Evolutionary conservation across 2,329 filamentous ascomycete species (phyloP), one percentile per base, ranked within the genome.

Genomic region (Colletotrichum liriopes): DNA sequence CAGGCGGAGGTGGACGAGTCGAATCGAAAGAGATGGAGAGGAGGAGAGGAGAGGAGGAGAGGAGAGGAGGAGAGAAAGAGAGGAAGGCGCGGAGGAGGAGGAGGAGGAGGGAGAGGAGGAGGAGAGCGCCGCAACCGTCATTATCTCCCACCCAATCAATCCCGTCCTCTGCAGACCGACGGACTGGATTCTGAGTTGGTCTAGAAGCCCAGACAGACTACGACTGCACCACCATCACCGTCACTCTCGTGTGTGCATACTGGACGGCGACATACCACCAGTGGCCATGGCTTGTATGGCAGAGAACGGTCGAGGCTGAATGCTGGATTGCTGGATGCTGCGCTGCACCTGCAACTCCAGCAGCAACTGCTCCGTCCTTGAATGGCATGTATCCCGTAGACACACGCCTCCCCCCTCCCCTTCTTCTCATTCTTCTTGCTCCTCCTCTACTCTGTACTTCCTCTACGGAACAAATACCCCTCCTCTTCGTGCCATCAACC

Each of bases 401-500:
- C 20, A 37, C 52, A 55, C 52, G 2, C 52, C 52, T 37, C 52
- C 52, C 52, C 26, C 32, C 20, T 47, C 43, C 9, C 43, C 9
- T 49, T 9, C 47, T 16, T 29, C 47, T 20, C 9, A 9, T 26
- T 12, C 43, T n/a, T 23, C 45, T 6, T 26, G 23, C 23, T 49
- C 51, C 12, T n/a, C 16, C 4, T 12, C 29, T n/a, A 20, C 51
- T 52, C 29, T 11, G 8, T 11, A 20, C 29, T 20, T 35, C 51
- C 20, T 12, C 43, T 11, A 49, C 29, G 29, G 32, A 47, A 37
- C 20, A 18, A 49, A 14, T 47, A 43, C 54, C 54, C 63, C 54
- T 55, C 39, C 43, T 39, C 39, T 59, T 52, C 54, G 39, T 23
- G 26, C 29, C 32, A 39, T 65, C 62, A 70, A 56, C 62, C 63